A percentile compares a stretch with the other conserved stretches of the same genome.
phyloP scores from a whole-genome alignment of 2,329 filamentous ascomycete species.

The Sporothrix humicola region DNA sequence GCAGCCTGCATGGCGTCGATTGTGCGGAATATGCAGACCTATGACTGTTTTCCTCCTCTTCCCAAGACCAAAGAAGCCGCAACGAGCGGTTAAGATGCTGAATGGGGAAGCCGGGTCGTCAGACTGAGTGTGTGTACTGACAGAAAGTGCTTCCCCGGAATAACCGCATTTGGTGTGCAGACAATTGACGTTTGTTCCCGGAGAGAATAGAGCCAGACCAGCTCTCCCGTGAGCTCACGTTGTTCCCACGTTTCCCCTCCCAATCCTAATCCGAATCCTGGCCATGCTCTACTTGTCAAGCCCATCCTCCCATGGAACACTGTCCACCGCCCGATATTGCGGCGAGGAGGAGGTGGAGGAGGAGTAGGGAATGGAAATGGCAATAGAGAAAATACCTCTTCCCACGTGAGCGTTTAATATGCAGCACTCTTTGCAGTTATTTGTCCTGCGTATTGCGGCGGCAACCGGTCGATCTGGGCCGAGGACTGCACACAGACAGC shows the following conservation, averaged over 20 bases:
- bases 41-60: not conserved
- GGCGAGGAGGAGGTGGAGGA: not conserved
- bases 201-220: too few species aligned
- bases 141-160: not conserved
- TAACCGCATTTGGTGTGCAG: slow-evolving; percentile 1
- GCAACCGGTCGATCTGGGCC: slow-evolving; percentile 11
- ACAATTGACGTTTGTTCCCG: not conserved
- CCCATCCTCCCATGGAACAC: not conserved
- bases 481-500: not conserved
- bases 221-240: not conserved
- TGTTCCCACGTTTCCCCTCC: slow-evolving; percentile 3
- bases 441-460: not conserved
- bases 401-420: slow-evolving; percentile 14
- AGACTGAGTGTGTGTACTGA: not conserved
- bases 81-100: slow-evolving; percentile 21
- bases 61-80: not conserved
- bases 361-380: not conserved
- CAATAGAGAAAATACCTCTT: not conserved
- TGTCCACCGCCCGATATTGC: slow-evolving; percentile 14
- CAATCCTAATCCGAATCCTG: not conserved
- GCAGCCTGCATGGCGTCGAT: slow-evolving; percentile 7
- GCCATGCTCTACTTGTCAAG: too few species aligned
- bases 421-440: not conserved
- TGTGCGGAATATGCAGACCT: too few species aligned
- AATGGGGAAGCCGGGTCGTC: not conserved